Percentiles rank a stretch among this genome's conserved stretches.
phyloP scores from a whole-genome alignment of 352 stramenopile genomes.

The Pythium folliculosum region DNA sequence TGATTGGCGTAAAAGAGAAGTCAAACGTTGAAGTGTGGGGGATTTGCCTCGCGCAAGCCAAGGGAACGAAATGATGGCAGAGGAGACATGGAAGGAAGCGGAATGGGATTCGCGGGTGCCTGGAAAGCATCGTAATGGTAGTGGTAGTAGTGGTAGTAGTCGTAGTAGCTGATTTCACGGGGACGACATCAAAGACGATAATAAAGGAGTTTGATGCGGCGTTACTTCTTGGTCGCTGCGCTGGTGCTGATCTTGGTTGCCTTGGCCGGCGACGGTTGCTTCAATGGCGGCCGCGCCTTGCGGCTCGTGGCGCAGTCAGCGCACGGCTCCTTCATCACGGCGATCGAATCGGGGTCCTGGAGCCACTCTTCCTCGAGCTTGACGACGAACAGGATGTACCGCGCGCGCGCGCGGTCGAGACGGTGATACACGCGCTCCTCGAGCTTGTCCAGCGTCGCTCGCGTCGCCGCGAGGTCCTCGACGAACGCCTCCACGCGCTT shows the following conservation, averaged over 20 bases:
- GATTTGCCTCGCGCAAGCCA: background rate
- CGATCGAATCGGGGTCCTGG: conserved; percentile 3
- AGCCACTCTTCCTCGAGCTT: conserved; percentile 22
- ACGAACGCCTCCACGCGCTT: background rate
- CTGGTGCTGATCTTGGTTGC: background rate
- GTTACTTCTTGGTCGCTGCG: background rate
- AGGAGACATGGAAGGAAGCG: background rate
- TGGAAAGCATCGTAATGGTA: background rate
- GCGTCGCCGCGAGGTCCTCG: background rate
- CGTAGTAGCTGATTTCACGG: background rate
- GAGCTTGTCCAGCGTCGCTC: conserved; percentile 11
- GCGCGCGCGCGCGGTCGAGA: conserved; percentile 16
- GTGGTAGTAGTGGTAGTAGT: background rate
- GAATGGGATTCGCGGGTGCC: no score
- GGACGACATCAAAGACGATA: background rate
- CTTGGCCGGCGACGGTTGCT: background rate
- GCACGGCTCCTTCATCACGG: conserved; percentile 6
- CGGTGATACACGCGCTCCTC: conserved; percentile 11
- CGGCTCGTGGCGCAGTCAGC: background rate
- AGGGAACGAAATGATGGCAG: background rate
- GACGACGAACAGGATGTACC: conserved; percentile 17
- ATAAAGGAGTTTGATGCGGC: background rate
- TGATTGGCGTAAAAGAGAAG: conserved; percentile 11
- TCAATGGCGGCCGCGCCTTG: background rate
- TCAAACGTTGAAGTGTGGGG: conserved; percentile 16